Percentiles rank a stretch among this genome's conserved stretches.
These are phyloP conservation scores for Acanthamoeba rhysodes DNA, from an alignment of 208 protist species.

Conservation along the genomic window DNA sequence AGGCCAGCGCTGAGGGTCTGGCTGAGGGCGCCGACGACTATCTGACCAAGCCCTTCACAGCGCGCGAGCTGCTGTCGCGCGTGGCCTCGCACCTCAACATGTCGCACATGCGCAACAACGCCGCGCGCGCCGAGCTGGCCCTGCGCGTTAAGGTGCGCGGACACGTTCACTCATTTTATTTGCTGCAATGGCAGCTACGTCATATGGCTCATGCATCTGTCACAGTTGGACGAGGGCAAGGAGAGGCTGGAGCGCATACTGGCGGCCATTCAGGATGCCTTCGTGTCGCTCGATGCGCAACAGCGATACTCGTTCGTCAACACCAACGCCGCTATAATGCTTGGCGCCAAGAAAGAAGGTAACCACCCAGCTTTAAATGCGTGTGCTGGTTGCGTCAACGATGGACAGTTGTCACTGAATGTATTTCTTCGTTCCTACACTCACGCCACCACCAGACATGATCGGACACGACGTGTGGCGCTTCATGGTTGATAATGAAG, in stretches of 20 bases:
- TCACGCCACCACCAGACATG: neutral
- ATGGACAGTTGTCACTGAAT: neutral
- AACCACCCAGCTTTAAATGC: no score
- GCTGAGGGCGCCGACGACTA: no score
- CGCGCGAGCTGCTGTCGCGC: no score
- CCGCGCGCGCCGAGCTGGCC: neutral
- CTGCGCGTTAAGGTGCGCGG: neutral
- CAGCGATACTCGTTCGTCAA: constrained; percentile 37
- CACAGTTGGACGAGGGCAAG: neutral
- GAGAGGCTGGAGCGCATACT: constrained; percentile 31
- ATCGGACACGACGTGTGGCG: constrained; percentile 56
- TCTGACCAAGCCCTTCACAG: no score
- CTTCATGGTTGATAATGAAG: constrained; percentile 46
- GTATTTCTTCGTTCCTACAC: neutral
- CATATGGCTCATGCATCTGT: no score
- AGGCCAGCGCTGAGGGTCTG: no score
- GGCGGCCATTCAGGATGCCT: constrained; percentile 4
- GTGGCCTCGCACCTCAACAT: constrained; percentile 30
- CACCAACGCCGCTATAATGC: neutral
- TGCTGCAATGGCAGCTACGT: neutral
- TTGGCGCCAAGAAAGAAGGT: constrained; percentile 32
- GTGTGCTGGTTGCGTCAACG: no score
- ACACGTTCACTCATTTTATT: neutral
- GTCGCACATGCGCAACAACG: neutral
- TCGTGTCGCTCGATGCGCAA: neutral